Evolutionary conservation across 2,329 filamentous ascomycete species (phyloP).

Genomic region (Calonectria leucothoes): DNA sequence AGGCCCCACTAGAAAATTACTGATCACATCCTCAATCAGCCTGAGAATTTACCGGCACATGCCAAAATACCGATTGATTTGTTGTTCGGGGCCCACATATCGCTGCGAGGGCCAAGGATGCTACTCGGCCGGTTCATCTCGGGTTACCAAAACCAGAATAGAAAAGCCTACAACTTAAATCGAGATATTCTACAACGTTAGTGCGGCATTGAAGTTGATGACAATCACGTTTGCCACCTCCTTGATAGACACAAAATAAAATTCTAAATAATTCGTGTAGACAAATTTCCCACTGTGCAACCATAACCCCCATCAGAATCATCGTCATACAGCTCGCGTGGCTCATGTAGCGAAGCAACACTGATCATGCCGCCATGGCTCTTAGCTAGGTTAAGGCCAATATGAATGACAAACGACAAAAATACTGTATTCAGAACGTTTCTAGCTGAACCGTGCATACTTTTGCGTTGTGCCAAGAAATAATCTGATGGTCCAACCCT

Average conservation of each 20-base stretch:
- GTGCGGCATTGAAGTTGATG: background rate
- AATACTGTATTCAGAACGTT: background rate
- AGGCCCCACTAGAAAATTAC: too few species aligned
- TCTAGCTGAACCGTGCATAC: background rate
- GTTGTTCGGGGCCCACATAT: background rate
- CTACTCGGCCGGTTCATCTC: background rate
- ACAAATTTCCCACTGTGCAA: background rate
- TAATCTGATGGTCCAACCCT: background rate
- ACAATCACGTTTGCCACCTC: background rate
- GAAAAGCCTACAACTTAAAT: background rate
- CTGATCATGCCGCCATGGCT: background rate
- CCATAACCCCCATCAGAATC: background rate
- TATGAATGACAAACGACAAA: background rate
- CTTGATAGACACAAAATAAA: background rate
- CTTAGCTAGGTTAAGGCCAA: background rate
- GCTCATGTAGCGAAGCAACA: background rate
- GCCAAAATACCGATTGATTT: background rate
- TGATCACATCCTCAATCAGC: background rate
- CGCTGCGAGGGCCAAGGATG: background rate
- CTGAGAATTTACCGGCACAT: background rate
- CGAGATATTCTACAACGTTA: background rate
- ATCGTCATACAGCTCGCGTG: background rate
- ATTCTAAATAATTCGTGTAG: background rate
- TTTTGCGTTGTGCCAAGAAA: background rate
- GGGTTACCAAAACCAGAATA: background rate